Percentiles rank a stretch among this genome's conserved stretches.
These are phyloP conservation scores for Cynanchum wilfordii DNA, from an alignment of 257 asterid genomes.

Conservation along the genomic window DNA sequence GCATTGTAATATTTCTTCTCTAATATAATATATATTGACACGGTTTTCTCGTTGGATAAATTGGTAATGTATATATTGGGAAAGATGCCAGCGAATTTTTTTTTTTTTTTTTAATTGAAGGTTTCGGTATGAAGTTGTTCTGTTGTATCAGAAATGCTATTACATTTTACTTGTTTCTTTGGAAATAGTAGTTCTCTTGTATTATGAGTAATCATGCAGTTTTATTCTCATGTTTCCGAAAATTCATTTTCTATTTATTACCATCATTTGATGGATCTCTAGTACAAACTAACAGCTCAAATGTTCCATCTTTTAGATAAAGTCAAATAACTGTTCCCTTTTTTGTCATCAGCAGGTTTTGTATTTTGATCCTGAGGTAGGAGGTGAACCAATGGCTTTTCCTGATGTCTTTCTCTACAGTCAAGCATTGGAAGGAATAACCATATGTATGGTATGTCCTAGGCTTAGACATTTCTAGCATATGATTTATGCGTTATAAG, in stretches of 20 bases:
- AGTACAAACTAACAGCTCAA: background rate
- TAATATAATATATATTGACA: too few species aligned
- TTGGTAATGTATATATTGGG: background rate
- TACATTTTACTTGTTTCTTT: background rate
- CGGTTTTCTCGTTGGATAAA: too few species aligned
- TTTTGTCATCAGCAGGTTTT: slow-evolving; percentile 53
- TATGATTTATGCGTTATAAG: background rate
- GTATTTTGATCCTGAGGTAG: slow-evolving; percentile 73
- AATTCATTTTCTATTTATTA: background rate
- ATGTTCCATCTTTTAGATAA: background rate
- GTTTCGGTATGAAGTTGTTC: background rate
- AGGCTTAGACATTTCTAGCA: background rate
- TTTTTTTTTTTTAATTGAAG: background rate
- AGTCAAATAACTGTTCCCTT: slow-evolving; percentile 12
- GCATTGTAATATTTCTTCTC: slow-evolving; percentile 44
- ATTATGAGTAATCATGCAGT: background rate
- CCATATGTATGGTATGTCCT: slow-evolving; percentile 75
- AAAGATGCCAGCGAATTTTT: background rate
- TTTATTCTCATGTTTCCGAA: background rate
- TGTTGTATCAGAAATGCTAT: background rate
- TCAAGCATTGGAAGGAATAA: slow-evolving; percentile 97
- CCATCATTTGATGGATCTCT: background rate
- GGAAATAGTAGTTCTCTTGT: background rate
- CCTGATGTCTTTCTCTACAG: slow-evolving; percentile 85
- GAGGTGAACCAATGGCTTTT: slow-evolving; percentile 76